Base-by-base conservation (phyloP, 2,329 filamentous ascomycete species). In the Akanthomyces uredinophilus region DNA sequence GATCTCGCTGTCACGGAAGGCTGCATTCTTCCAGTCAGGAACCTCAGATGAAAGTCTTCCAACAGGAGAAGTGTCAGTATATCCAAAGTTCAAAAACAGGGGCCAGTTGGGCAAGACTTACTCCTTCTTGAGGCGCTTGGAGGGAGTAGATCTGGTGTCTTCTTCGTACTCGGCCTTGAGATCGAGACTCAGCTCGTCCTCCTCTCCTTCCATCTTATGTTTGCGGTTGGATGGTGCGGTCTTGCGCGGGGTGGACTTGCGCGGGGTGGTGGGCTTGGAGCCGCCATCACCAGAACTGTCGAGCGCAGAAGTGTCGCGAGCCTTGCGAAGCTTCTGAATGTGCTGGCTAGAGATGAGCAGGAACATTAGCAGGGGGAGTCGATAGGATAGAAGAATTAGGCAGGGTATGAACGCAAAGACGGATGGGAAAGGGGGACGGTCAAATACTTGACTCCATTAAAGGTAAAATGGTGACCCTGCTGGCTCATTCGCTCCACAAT, bases 291-390 rank as follows among this genome's bases (percentile, higher is more conserved):
- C 64, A 0, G 66, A 66, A 18, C 65, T 67, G 37, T 69, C 50
- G 22, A 72, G 65, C 8, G 61, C 67, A 14, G 64, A 46, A 5
- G 68, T 69, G n/a, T 75, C 74, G 6, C 73, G 71, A 43, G 64
- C 70, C 64, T 70, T 73, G 64, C 75, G 75, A 4, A 81, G 72
- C 65, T 80, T 81, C 65, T 78, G 76, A 8, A 81, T 73, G 39
- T 81, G 79, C 66, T 81, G 79, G 51, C 79, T 81, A 54, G 58
- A 59, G 46, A 44, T 18, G 16, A n/a, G 50, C 49, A 24, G 63
- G 22, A 57, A 49, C 4, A 60, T 32, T 41, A 24, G 2, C n/a
- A 13, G 18, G 22, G 8, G 24, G 8, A 11, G 14, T 32, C 4
- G 11, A 22, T 7, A 22, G n/a, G 7, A 51, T 4, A 5, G 18